Percentiles rank a stretch among this genome's conserved stretches.
phyloP scores from a whole-genome alignment of 2,329 filamentous ascomycete genomes.

The Colletotrichum kahawae region DNA sequence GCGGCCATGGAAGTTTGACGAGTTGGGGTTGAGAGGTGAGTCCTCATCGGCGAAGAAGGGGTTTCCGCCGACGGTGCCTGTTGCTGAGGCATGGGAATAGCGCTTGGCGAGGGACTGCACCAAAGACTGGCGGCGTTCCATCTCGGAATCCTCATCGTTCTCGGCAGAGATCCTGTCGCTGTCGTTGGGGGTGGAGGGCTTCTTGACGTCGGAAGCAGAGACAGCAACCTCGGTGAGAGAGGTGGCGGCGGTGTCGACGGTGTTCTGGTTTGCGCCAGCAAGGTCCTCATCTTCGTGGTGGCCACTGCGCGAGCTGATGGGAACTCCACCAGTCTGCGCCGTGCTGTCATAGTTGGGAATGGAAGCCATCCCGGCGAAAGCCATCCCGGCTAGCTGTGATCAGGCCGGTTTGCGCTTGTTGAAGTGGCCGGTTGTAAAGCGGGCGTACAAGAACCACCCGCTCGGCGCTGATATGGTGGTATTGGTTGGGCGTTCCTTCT shows the following conservation, averaged over 20 bases:
- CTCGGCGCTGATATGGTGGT: background rate
- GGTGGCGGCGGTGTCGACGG: constrained; percentile 37
- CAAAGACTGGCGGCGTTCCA: constrained; percentile 54
- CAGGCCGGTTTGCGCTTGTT: background rate
- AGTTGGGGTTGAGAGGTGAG: constrained; percentile 59
- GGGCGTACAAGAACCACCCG: constrained; percentile 1
- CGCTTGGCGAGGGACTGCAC: constrained; percentile 59
- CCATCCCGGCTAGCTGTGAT: constrained; percentile 34
- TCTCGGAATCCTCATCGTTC: constrained; percentile 46
- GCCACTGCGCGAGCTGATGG: constrained; percentile 30
- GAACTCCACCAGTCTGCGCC: constrained; percentile 45
- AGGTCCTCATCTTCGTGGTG: constrained; percentile 32
- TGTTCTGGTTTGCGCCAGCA: constrained; percentile 28
- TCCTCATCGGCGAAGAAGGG: constrained; percentile 56
- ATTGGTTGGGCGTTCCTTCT: background rate
- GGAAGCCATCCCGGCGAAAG: constrained; percentile 41
- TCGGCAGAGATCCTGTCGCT: constrained; percentile 34
- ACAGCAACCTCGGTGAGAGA: constrained; percentile 41
- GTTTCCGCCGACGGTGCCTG: constrained; percentile 43
- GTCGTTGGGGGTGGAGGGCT: constrained; percentile 12
- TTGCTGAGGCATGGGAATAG: constrained; percentile 54
- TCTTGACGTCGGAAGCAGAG: constrained; percentile 26
- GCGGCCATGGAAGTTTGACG: constrained; percentile 56
- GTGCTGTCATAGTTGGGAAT: constrained; percentile 55
- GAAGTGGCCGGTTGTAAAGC: background rate